These are phyloP conservation scores for Cladophialophora bantiana DNA, from an alignment of 2,329 filamentous ascomycete species.

Conservation along the genomic window DNA sequence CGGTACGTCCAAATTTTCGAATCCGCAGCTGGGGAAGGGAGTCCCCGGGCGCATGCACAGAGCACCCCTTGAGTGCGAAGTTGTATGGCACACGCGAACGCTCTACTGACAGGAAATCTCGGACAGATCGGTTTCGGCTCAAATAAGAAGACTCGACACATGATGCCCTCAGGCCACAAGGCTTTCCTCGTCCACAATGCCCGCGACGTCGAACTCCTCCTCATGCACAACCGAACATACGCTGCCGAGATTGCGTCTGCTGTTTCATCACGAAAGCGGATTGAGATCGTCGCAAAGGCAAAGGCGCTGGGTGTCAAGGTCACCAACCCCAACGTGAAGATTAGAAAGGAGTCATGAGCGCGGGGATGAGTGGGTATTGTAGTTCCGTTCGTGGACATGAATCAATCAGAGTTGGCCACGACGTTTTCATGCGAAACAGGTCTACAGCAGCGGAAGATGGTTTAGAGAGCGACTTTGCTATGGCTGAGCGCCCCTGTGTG, in stretches of 20 bases:
- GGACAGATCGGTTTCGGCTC: slow-evolving; percentile 94
- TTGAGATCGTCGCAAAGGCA: slow-evolving; percentile 95
- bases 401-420: slow-evolving; percentile 20
- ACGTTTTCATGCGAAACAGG: slow-evolving; percentile 15
- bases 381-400: slow-evolving; percentile 16
- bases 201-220: slow-evolving; percentile 92
- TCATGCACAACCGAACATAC: slow-evolving; percentile 99
- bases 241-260: slow-evolving; percentile 98
- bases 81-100: slow-evolving; percentile 14
- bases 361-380: slow-evolving; percentile 44
- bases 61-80: not conserved
- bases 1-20: slow-evolving; percentile 65
- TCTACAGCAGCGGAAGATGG: slow-evolving; percentile 24
- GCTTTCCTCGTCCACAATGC: slow-evolving; percentile 98
- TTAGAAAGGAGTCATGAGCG: slow-evolving; percentile 84
- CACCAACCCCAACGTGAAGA: slow-evolving; percentile 98
- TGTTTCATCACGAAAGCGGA: slow-evolving; percentile 97
- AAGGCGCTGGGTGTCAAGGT: slow-evolving; percentile 99
- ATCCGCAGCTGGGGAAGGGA: not conserved
- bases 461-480: not conserved
- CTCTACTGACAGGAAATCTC: slow-evolving; percentile 33
- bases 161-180: slow-evolving; percentile 99
- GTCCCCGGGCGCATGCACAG: not conserved
- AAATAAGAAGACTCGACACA: slow-evolving; percentile 99
- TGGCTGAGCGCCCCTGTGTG: not conserved